These are phyloP conservation scores for Isochrysis galbana DNA, from an alignment of 78 protist species.

Conservation along the genomic window DNA sequence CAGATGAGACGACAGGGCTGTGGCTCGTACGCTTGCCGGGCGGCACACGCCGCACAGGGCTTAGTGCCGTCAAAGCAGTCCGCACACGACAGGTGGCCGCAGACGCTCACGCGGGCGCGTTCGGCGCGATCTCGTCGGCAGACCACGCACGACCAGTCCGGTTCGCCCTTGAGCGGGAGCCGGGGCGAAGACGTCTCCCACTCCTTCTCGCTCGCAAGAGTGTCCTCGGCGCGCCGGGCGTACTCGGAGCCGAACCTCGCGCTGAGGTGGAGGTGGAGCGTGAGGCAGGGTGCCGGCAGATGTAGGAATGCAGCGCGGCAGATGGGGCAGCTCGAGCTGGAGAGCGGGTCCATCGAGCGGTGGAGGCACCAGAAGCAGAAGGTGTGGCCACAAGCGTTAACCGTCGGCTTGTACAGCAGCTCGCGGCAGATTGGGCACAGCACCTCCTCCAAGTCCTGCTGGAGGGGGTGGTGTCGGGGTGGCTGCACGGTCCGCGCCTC, in stretches of 20 bases:
- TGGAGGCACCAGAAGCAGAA: constrained; percentile 6
- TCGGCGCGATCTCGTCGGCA: background rate
- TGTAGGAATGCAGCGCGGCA: background rate
- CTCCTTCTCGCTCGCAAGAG: background rate
- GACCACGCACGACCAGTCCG: background rate
- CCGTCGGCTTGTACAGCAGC: background rate
- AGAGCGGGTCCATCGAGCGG: background rate
- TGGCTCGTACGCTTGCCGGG: background rate
- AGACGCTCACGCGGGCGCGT: background rate
- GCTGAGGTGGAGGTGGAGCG: background rate
- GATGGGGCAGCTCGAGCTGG: background rate
- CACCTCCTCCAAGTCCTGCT: background rate
- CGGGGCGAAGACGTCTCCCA: background rate
- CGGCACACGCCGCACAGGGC: background rate
- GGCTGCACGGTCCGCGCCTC: background rate
- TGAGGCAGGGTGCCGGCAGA: background rate
- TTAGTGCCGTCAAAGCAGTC: background rate
- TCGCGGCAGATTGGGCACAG: background rate
- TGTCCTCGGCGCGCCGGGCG: background rate
- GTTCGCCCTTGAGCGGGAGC: too few species aligned
- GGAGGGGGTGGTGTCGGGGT: background rate
- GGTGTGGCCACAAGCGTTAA: background rate
- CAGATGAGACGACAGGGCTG: too few species aligned
- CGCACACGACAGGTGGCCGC: background rate
- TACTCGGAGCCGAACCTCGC: background rate